A percentile compares a stretch with the other conserved stretches of the same genome.
Conservation (phyloP, 1,139 yeast genomes). For the Kurtzmaniella quercitrusa region DNA sequence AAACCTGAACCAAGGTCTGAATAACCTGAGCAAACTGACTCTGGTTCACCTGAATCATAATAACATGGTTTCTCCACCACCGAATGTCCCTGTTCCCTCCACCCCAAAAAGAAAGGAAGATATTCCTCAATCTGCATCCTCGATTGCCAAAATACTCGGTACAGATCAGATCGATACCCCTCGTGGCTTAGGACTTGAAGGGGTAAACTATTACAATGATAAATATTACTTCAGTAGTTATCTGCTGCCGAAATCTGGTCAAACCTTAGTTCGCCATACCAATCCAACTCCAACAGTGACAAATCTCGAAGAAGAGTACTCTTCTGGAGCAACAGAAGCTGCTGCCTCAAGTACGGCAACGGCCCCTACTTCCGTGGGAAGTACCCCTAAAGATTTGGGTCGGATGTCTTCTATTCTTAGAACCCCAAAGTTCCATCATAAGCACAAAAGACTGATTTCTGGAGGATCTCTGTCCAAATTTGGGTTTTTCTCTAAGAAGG, state of each 20-base stretch:
- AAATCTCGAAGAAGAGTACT: constrained; percentile 25
- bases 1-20: background rate
- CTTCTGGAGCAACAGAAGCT: constrained; percentile 3
- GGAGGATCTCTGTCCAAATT: constrained; percentile 33
- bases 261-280: background rate
- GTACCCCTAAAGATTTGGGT: constrained; percentile 3
- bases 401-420: constrained; percentile 26
- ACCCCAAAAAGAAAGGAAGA: constrained; percentile 9
- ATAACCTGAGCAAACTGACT: background rate
- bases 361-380: background rate
- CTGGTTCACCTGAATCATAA: constrained; percentile 2
- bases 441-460: constrained; percentile 40
- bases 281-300: constrained; percentile 34
- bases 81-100: constrained; percentile 28
- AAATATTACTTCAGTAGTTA: constrained; percentile 4
- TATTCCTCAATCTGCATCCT: constrained; percentile 2
- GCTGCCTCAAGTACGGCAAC: constrained; percentile 2
- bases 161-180: constrained; percentile 19
- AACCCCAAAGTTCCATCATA: constrained; percentile 30
- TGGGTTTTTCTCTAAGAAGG: constrained; percentile 26
- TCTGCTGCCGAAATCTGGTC: constrained; percentile 6
- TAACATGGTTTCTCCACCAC: constrained; percentile 31
- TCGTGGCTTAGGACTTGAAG: constrained; percentile 40
- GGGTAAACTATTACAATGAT: constrained; percentile 22
- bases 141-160: constrained; percentile 7